Percentiles rank a stretch among this genome's conserved stretches.
Conservation (phyloP, 352 stramenopile species). For the Globisporangium polare region DNA sequence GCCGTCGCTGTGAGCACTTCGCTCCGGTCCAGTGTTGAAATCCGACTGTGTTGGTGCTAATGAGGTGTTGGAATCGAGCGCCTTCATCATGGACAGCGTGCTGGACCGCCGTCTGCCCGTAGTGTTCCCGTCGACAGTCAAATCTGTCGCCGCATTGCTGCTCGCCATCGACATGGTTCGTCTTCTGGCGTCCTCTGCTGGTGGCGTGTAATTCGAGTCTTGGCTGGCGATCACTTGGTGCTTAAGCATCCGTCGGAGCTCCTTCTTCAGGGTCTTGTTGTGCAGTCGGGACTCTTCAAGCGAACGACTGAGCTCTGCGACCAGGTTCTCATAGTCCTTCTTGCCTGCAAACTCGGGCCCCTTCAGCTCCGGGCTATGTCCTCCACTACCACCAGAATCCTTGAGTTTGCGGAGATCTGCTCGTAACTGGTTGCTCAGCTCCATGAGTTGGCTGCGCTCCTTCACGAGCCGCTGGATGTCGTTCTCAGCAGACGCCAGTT, state of each 20-base stretch:
- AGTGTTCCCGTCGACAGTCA: slow-evolving; percentile 1
- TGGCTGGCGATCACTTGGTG: slow-evolving; percentile 39
- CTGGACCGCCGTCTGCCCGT: slow-evolving; percentile 26
- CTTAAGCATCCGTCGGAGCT: slow-evolving; percentile 68
- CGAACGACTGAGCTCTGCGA: slow-evolving; percentile 61
- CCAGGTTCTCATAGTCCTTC: slow-evolving; percentile 69
- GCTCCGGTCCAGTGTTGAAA: not conserved
- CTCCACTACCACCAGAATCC: slow-evolving; percentile 9
- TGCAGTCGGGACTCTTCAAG: slow-evolving; percentile 63
- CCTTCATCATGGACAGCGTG: slow-evolving; percentile 66
- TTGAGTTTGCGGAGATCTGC: slow-evolving; percentile 50
- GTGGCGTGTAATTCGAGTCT: not conserved
- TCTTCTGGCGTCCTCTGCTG: slow-evolving; percentile 2
- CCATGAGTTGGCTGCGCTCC: slow-evolving; percentile 73
- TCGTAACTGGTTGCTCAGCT: slow-evolving; percentile 74
- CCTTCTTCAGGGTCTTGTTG: slow-evolving; percentile 84
- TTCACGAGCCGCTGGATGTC: slow-evolving; percentile 65
- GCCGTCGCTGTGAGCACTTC: slow-evolving; percentile 8
- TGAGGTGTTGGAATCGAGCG: slow-evolving; percentile 20
- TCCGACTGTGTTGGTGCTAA: not conserved
- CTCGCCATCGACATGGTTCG: slow-evolving; percentile 18
- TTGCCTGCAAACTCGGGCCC: slow-evolving; percentile 48
- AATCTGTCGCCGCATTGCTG: slow-evolving; percentile 4
- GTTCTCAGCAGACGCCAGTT: slow-evolving; percentile 36
- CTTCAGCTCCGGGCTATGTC: not conserved